Evolutionary conservation across 2,329 filamentous ascomycete species (phyloP).

Genomic region (Coleophoma cylindrospora): DNA sequence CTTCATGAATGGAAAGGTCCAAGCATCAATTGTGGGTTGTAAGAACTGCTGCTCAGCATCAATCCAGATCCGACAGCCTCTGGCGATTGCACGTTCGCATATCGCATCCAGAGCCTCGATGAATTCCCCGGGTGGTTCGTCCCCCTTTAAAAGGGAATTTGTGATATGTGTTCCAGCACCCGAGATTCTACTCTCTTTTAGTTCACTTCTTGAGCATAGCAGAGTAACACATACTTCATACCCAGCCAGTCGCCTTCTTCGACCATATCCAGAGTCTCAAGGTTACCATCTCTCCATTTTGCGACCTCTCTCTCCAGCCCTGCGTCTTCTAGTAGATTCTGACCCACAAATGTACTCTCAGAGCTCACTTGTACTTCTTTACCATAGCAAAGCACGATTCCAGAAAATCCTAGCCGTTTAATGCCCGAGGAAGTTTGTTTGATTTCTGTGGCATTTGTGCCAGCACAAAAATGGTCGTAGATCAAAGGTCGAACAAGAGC

Average conservation of each 20-base stretch:
- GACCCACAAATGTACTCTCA: neutral
- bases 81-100: slow-evolving; percentile 34
- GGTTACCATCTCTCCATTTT: slow-evolving; percentile 43
- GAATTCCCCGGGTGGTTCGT: slow-evolving; percentile 26
- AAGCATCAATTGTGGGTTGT: slow-evolving; percentile 43
- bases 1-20: slow-evolving; percentile 46
- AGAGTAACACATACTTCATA: slow-evolving; percentile 35
- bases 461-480: neutral
- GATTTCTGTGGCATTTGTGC: neutral
- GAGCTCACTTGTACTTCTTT: neutral
- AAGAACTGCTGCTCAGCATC: slow-evolving; percentile 48
- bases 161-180: slow-evolving; percentile 39
- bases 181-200: slow-evolving; percentile 30
- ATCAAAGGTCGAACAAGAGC: neutral
- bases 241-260: slow-evolving; percentile 42
- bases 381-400: neutral
- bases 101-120: slow-evolving; percentile 21
- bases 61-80: slow-evolving; percentile 39
- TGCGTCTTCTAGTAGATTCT: neutral
- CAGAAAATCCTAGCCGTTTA: neutral
- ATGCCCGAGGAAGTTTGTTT: neutral
- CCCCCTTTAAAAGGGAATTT: slow-evolving; percentile 31
- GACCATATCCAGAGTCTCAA: slow-evolving; percentile 47
- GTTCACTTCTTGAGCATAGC: neutral
- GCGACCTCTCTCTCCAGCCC: neutral